Evolutionary conservation across 495 filamentous ascomycete genomes (phyloP).

Genomic region (Rhizodiscina lignyota): DNA sequence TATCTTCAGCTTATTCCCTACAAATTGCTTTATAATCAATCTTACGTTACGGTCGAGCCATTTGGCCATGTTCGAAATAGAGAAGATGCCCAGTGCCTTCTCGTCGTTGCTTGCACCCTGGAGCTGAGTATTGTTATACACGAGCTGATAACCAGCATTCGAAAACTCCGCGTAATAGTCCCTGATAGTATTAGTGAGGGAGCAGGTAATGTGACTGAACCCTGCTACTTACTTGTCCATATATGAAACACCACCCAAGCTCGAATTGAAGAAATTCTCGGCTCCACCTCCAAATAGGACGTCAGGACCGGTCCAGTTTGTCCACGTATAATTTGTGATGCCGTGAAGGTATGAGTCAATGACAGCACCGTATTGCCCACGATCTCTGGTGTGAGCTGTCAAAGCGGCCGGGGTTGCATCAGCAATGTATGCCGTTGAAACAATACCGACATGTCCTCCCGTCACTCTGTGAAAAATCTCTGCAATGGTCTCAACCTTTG

Average conservation of each 20-base stretch:
- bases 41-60: slow-evolving; percentile 47
- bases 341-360: slow-evolving; percentile 31
- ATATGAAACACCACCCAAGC: slow-evolving; percentile 32
- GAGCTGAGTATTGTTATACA: slow-evolving; percentile 49
- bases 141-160: slow-evolving; percentile 46
- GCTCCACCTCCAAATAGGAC: slow-evolving; percentile 59
- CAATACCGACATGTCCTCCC: slow-evolving; percentile 36
- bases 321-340: slow-evolving; percentile 46
- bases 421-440: slow-evolving; percentile 52
- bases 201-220: too few relatives aligned
- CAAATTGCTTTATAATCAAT: not conserved
- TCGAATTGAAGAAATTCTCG: slow-evolving; percentile 41
- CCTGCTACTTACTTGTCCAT: too few relatives aligned
- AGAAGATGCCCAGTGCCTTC: slow-evolving; percentile 54
- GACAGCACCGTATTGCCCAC: slow-evolving; percentile 43
- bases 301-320: slow-evolving; percentile 46
- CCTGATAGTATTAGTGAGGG: too few relatives aligned
- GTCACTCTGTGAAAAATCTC: slow-evolving; percentile 50
- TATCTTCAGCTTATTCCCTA: not conserved
- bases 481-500: slow-evolving; percentile 61
- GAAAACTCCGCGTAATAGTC: slow-evolving; percentile 54
- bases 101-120: slow-evolving; percentile 28
- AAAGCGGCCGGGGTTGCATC: slow-evolving; percentile 59
- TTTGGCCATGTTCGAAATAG: slow-evolving; percentile 43
- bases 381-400: slow-evolving; percentile 45